These are phyloP conservation scores for Fraxinus greggii DNA, from an alignment of 305 asterid species.

Conservation along the genomic window DNA sequence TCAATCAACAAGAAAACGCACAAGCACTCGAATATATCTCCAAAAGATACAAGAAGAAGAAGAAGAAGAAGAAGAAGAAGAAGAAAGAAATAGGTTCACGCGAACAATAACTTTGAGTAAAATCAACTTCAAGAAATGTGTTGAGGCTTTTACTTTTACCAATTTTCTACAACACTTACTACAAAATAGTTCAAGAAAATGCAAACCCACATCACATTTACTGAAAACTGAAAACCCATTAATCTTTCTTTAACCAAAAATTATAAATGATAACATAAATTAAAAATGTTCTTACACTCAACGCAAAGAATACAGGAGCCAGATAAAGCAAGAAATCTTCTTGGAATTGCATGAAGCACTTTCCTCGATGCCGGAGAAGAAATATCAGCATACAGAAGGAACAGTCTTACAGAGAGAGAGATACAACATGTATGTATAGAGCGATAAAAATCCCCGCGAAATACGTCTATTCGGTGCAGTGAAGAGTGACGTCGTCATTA, in stretches of 20 bases:
- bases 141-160: not conserved
- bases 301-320: conserved; percentile 41
- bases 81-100: not conserved
- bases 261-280: not conserved
- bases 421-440: conserved; percentile 27
- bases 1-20: conserved; percentile 16
- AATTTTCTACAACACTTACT: not conserved
- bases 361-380: conserved; percentile 39
- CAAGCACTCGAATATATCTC: not conserved
- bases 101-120: not conserved
- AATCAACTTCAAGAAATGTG: conserved; percentile 22
- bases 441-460: conserved; percentile 40
- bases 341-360: conserved; percentile 31
- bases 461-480: conserved; percentile 27
- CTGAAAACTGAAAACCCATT: not conserved
- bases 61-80: not conserved
- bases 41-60: not conserved
- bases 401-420: conserved; percentile 13
- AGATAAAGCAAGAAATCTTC: conserved; percentile 42
- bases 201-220: conserved; percentile 14
- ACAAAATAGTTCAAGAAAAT: conserved; percentile 21
- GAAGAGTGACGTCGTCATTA: conserved; percentile 14
- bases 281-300: conserved; percentile 39
- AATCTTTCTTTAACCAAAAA: conserved; percentile 6
- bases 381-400: not conserved